Conservation (phyloP, 768 basidiomycete species). For the Leccinum ochraceum region DNA sequence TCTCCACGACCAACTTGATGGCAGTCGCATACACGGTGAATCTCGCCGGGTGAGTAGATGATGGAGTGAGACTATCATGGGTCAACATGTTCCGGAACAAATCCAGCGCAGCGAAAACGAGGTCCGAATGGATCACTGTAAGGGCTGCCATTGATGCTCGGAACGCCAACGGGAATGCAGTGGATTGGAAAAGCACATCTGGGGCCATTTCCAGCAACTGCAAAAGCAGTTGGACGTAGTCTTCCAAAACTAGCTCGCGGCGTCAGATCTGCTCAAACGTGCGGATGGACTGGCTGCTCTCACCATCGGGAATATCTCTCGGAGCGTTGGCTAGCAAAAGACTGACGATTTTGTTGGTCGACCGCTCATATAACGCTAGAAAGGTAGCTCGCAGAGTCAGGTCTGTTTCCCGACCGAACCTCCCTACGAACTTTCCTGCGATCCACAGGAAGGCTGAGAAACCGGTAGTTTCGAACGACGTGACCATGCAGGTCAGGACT, state of each 20-base stretch:
- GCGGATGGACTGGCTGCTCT: slow-evolving; percentile 29
- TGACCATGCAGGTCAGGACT: slow-evolving; percentile 72
- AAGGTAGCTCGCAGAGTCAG: slow-evolving; percentile 56
- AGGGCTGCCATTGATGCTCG: slow-evolving; percentile 75
- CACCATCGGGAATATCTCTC: slow-evolving; percentile 86
- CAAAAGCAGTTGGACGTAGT: slow-evolving; percentile 82
- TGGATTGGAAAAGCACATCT: slow-evolving; percentile 75
- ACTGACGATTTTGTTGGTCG: slow-evolving; percentile 68
- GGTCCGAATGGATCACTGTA: slow-evolving; percentile 79
- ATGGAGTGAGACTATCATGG: slow-evolving; percentile 65
- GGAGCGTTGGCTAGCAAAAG: slow-evolving; percentile 70
- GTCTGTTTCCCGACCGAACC: slow-evolving; percentile 71
- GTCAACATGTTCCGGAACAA: slow-evolving; percentile 73
- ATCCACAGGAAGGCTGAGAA: slow-evolving; percentile 94
- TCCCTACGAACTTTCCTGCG: slow-evolving; percentile 78
- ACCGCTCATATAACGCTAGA: slow-evolving; percentile 67
- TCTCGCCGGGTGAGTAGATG: slow-evolving; percentile 54
- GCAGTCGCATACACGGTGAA: slow-evolving; percentile 60
- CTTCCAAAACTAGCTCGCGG: slow-evolving; percentile 77
- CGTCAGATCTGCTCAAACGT: slow-evolving; percentile 6
- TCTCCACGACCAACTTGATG: slow-evolving; percentile 61
- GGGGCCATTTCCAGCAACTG: slow-evolving; percentile 69
- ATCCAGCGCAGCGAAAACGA: slow-evolving; percentile 81
- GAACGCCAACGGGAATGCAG: slow-evolving; percentile 77
- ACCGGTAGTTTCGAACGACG: slow-evolving; percentile 77